These are phyloP conservation scores for Helianthus tuberosus DNA, from an alignment of 129 eudicot species.

Conservation along the genomic window DNA sequence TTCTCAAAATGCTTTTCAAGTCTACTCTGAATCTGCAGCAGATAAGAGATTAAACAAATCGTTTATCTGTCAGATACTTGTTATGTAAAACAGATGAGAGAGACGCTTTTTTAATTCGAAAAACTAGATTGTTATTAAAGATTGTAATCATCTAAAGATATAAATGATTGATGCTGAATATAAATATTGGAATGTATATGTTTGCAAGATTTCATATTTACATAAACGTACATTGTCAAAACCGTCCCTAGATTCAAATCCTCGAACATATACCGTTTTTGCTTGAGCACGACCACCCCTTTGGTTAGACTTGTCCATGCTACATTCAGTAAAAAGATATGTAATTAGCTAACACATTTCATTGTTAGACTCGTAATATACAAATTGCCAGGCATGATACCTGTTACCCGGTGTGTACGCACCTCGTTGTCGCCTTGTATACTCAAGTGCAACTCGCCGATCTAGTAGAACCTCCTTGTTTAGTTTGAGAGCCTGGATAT, in stretches of 20 bases:
- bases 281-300: conserved; percentile 47
- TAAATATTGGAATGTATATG: conserved; percentile 5
- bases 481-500: conserved; percentile 62
- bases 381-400: conserved; percentile 35
- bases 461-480: conserved; percentile 50
- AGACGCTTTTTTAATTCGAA: neutral
- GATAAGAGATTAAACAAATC: neutral
- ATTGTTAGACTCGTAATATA: neutral
- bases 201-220: neutral
- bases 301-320: conserved; percentile 43
- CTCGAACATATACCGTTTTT: conserved; percentile 66
- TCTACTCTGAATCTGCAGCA: conserved; percentile 57
- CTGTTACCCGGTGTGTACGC: conserved; percentile 54
- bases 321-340: conserved; percentile 27
- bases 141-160: no score
- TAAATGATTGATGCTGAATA: neutral
- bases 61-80: no score
- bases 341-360: neutral
- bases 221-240: conserved; percentile 53
- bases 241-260: conserved; percentile 58
- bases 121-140: neutral
- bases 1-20: conserved; percentile 72
- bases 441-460: conserved; percentile 56
- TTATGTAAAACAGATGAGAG: no score
- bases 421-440: conserved; percentile 66